These are phyloP conservation scores for Piper longum DNA, from an alignment of 164 flowering plant genomes.

Conservation along the genomic window DNA sequence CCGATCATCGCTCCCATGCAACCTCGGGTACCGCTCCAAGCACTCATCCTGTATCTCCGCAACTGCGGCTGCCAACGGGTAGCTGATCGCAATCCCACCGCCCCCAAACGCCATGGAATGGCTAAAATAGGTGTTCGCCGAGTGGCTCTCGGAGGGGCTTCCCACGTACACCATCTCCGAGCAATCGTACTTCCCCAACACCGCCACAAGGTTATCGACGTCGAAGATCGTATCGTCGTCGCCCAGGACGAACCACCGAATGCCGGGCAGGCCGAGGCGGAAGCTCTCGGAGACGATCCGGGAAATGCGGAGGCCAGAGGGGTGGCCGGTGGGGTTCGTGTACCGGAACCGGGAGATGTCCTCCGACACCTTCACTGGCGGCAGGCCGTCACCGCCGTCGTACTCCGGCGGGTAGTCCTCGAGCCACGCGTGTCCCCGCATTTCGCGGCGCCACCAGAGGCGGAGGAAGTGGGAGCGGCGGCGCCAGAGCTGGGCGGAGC, in stretches of 20 bases:
- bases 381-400: slow-evolving; percentile 15
- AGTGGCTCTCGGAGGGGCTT: slow-evolving; percentile 45
- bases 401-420: slow-evolving; percentile 25
- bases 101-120: slow-evolving; percentile 58
- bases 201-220: slow-evolving; percentile 35
- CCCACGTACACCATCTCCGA: slow-evolving; percentile 46
- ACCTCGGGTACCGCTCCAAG: slow-evolving; percentile 40
- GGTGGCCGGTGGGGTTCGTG: slow-evolving; percentile 54
- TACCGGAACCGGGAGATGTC: slow-evolving; percentile 52
- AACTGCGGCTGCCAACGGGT: slow-evolving; percentile 41
- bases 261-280: slow-evolving; percentile 28
- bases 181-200: slow-evolving; percentile 38
- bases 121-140: slow-evolving; percentile 45
- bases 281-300: slow-evolving; percentile 38
- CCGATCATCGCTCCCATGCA: slow-evolving; percentile 57
- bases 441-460: slow-evolving; percentile 51
- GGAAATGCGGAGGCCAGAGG: slow-evolving; percentile 48
- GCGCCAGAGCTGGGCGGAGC: slow-evolving; percentile 45
- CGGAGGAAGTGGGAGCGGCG: slow-evolving; percentile 39
- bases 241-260: slow-evolving; percentile 51
- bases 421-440: slow-evolving; percentile 63
- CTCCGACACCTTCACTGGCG: slow-evolving; percentile 37
- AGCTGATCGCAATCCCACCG: slow-evolving; percentile 54
- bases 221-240: slow-evolving; percentile 56
- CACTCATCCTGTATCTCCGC: slow-evolving; percentile 37